Base-by-base conservation (phyloP, 257 asterid genomes). In the Penstemon barbatus region DNA sequence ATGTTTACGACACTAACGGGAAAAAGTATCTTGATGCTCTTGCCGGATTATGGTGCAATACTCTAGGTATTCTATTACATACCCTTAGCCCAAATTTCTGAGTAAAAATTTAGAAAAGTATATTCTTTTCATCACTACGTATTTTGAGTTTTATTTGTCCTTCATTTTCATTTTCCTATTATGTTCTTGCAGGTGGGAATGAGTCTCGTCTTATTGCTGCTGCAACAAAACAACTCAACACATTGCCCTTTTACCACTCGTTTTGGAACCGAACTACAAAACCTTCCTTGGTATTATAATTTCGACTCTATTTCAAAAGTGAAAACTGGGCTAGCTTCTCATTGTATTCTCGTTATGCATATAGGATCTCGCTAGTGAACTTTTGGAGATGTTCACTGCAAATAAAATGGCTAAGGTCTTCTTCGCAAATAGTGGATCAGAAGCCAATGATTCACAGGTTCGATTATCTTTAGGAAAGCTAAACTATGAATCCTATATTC, bases 371-470 rank as follows among this genome's bases (percentile, higher is more conserved):
- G 99, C 97, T 4, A 81, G 73, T 79, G 97, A 90, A 63, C 92
- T 93, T 52, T 81, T 79, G 75, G 95, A 83, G 39, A 68, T 82
- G 79, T 93, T 93, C 78, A 90, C 96, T 63, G 88, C 92, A 18
- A 61, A 50, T 52, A 82, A 85, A 80, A 93, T 93, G 99, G 87
- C 85, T 8, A 93, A 81, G 79, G 97, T 79, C 52, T 93, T 93
- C 80, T 93, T 93, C 86, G 84, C 97, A 12, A 88, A 91, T 71
- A 89, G 99, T 63, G 99, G 99, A 51, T 93, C 97, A 41, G 99
- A 93, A 75, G 99, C 99, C 74, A 93, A 93, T 57, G 99, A 93
- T 80, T 74, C 97, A 12, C 97, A 93, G 97, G 99, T 93, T 68
- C 61, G 64, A 52, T 58, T 19, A 33, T 68, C 65, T 50, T 62